Conservation (phyloP, 2,329 filamentous ascomycete species). For the Penicillium glabrum region DNA sequence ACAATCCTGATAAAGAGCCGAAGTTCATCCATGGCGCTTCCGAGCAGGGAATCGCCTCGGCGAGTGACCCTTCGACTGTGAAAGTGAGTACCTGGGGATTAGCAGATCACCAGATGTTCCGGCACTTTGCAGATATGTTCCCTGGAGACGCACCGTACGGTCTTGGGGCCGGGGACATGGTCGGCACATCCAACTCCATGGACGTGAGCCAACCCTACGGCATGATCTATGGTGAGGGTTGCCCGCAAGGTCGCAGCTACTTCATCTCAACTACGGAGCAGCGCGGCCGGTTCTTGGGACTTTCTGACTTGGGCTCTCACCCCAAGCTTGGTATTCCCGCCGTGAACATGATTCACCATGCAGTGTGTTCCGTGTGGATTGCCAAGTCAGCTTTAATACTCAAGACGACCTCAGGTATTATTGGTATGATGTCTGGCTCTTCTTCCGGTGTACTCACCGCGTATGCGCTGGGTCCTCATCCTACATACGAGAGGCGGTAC, state of each 20-base stretch:
- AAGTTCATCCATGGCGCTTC: slow-evolving; percentile 80
- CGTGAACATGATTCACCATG: slow-evolving; percentile 67
- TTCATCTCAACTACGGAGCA: slow-evolving; percentile 73
- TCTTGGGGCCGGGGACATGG: slow-evolving; percentile 70
- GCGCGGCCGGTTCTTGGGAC: slow-evolving; percentile 71
- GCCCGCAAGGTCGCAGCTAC: slow-evolving; percentile 77
- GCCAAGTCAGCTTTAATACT: slow-evolving; percentile 76
- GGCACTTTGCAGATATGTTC: slow-evolving; percentile 75
- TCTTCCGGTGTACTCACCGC: slow-evolving; percentile 79
- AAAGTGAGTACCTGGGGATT: slow-evolving; percentile 81
- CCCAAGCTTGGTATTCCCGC: slow-evolving; percentile 73
- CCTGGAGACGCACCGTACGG: slow-evolving; percentile 75
- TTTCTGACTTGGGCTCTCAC: slow-evolving; percentile 60
- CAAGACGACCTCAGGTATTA: slow-evolving; percentile 69
- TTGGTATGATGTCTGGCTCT: slow-evolving; percentile 81
- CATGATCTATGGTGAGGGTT: slow-evolving; percentile 80
- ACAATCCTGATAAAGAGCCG: slow-evolving; percentile 68
- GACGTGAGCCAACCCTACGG: slow-evolving; percentile 86
- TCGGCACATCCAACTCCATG: slow-evolving; percentile 81
- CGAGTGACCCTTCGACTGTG: slow-evolving; percentile 74
- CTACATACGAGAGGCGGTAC: slow-evolving; percentile 61
- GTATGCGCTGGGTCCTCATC: slow-evolving; percentile 70
- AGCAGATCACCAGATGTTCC: slow-evolving; percentile 70
- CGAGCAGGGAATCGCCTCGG: slow-evolving; percentile 73
- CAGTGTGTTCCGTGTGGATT: slow-evolving; percentile 81